Percentiles rank a stretch among this genome's conserved stretches.
phyloP scores from a whole-genome alignment of 805 yeast genomes.

The Candida stauntonica region DNA sequence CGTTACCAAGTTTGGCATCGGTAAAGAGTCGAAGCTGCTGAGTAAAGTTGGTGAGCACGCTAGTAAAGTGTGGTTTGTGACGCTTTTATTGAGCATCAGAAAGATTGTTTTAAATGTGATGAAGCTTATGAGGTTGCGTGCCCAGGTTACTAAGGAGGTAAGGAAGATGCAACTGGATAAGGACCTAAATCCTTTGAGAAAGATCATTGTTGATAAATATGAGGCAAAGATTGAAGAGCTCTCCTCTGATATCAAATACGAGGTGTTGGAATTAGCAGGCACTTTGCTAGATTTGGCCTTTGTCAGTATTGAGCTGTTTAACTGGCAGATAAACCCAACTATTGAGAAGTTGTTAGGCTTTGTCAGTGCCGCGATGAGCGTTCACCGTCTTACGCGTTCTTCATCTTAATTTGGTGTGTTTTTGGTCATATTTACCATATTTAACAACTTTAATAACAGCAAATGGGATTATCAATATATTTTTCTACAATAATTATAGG shows the following conservation, averaged over 20 bases:
- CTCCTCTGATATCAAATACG: slow-evolving; percentile 7
- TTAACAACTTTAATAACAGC: no score
- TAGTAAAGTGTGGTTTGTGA: slow-evolving; percentile 21
- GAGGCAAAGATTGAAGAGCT: slow-evolving; percentile 12
- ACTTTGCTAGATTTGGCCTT: slow-evolving; percentile 19
- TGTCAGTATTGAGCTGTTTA: slow-evolving; percentile 18
- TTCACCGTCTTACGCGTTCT: slow-evolving; percentile 16
- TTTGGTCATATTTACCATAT: no score
- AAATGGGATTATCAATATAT: no score
- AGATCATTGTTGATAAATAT: slow-evolving; percentile 15
- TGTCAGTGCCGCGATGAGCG: slow-evolving; percentile 15
- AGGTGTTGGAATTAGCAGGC: slow-evolving; percentile 14
- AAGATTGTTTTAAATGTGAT: slow-evolving; percentile 6
- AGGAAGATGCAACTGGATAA: slow-evolving; percentile 5
- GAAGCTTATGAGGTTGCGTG: slow-evolving; percentile 7
- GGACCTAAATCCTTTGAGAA: slow-evolving; percentile 5
- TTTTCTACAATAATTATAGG: no score
- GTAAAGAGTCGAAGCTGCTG: slow-evolving; percentile 5
- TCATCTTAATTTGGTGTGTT: no score
- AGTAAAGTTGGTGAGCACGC: slow-evolving; percentile 6
- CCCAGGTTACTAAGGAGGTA: slow-evolving; percentile 8
- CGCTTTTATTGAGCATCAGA: slow-evolving; percentile 13
- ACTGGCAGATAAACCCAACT: slow-evolving; percentile 12
- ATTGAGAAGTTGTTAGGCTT: slow-evolving; percentile 16
- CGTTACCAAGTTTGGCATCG: slow-evolving; percentile 16